Evolutionary conservation across 225 moss, liverwort and hornwort species (phyloP), one percentile per base, ranked within the genome.

Genomic region (Lunularia cruciata): DNA sequence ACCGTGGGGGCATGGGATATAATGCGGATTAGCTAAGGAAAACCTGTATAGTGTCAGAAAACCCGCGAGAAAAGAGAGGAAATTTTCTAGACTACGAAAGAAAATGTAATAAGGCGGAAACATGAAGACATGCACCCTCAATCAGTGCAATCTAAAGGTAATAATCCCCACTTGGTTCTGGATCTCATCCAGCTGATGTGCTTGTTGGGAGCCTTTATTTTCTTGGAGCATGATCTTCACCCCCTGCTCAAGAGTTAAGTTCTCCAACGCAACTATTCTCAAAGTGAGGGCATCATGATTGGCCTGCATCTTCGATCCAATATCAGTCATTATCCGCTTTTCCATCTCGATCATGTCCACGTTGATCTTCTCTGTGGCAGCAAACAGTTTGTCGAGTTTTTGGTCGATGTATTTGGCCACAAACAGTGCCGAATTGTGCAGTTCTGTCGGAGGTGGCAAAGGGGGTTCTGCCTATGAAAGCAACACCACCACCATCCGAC

Each of bases 141-240:
- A 37, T 76, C 56, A 84, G 60, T 81, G 81, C 68, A 88, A 73
- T 58, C 86, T 88, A 77, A 78, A 90, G 68, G 85, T 83, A 60
- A 93, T 88, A 13, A 93, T 80, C 32, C 92, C 92, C 3, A 93
- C 90, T 74, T 90, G 88, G 63, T 83, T 79, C 47, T 87, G 88
- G 58, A 93, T 74, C 46, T 81, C 82, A 6, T 88, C 84, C 19
- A 93, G 64, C 13, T 85, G 86, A 45, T 76, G 72, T 8, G 60
- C 61, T 49, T 87, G 80, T 64, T 75, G 85, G 51, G 75, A 75
- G 34, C 73, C 49, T 73, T 74, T 72, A 57, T 75, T 71, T 61
- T 87, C 77, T 70, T 76, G 80, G n/a, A 60, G 83, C 13, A 71
- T 75, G 26, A 93, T 72, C 68, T 63, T 79, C 67, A 79, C 68